Percentiles rank a stretch among this genome's conserved stretches.
Conservation (phyloP, 73 alveolate genomes). For the Paramecium primaurelia region DNA sequence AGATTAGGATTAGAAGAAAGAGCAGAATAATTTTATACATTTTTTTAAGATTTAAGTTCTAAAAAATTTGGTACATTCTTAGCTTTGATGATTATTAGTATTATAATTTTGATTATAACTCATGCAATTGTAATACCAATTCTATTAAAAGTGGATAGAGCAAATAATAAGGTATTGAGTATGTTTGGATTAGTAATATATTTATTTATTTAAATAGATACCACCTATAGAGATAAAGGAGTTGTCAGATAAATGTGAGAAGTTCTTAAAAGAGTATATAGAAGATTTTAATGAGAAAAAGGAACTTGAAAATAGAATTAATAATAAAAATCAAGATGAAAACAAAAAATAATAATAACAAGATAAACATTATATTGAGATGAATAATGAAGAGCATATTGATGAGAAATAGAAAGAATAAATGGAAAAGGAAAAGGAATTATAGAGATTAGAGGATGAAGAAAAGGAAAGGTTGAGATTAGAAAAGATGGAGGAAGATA, state of each 20-base stretch:
- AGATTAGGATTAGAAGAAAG: not conserved
- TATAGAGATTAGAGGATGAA: not conserved
- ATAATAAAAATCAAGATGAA: not conserved
- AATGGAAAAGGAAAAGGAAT: not conserved
- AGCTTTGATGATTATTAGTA: not conserved
- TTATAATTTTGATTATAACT: not conserved
- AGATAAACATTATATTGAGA: not conserved
- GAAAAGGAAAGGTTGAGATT: not conserved
- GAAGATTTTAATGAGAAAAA: conserved; percentile 12
- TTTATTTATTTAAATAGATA: not conserved
- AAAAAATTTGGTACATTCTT: not conserved
- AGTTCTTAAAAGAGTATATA: not conserved
- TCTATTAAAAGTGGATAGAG: not conserved
- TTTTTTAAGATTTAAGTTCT: not conserved
- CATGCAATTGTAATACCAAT: conserved; percentile 22
- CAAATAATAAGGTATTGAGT: conserved; percentile 32
- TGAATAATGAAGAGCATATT: not conserved
- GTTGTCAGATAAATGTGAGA: not conserved
- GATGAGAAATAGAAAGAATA: not conserved
- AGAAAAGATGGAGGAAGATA: not conserved
- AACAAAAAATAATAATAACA: not conserved
- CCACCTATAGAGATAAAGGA: not conserved
- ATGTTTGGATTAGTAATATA: not conserved
- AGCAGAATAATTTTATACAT: not conserved
- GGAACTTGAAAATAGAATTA: not conserved